Evolutionary conservation across 176 grass and related monocot species (phyloP).

Genomic region (Raddia guianensis): DNA sequence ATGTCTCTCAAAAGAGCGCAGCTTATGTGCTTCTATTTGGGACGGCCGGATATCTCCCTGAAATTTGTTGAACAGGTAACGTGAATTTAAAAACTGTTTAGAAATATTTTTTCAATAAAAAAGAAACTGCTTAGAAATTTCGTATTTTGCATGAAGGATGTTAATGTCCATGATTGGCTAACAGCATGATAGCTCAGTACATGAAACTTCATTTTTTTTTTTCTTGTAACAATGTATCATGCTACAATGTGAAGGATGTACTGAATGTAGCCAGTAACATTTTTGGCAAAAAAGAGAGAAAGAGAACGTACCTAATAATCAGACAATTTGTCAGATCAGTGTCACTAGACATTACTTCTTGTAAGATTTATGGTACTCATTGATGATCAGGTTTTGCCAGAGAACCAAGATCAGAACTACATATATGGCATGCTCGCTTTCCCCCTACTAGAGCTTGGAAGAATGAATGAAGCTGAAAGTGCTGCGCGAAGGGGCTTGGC

Average conservation of each 20-base stretch:
- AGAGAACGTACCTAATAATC: neutral
- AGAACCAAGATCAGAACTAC: constrained; percentile 64
- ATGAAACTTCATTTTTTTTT: neutral
- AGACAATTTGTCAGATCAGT: neutral
- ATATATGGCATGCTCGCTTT: constrained; percentile 81
- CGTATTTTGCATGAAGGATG: neutral
- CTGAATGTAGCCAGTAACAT: neutral
- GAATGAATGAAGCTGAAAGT: constrained; percentile 63
- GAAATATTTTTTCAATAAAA: no score
- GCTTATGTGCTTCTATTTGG: constrained; percentile 65
- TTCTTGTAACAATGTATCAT: no score
- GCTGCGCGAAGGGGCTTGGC: constrained; percentile 71
- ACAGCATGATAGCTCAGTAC: neutral
- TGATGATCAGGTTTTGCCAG: constrained; percentile 56
- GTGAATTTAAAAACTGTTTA: neutral
- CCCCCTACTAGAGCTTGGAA: constrained; percentile 70
- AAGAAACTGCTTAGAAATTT: neutral
- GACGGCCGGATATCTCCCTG: constrained; percentile 51
- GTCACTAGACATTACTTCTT: neutral
- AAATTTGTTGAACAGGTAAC: constrained; percentile 64
- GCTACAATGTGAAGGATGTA: no score
- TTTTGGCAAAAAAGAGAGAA: neutral
- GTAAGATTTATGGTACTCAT: neutral
- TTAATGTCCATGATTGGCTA: neutral
- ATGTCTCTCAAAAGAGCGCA: constrained; percentile 66